A percentile compares a stretch with the other conserved stretches of the same genome.
Conservation (phyloP, 2,329 filamentous ascomycete species). For the Talaromyces amestolkiae region DNA sequence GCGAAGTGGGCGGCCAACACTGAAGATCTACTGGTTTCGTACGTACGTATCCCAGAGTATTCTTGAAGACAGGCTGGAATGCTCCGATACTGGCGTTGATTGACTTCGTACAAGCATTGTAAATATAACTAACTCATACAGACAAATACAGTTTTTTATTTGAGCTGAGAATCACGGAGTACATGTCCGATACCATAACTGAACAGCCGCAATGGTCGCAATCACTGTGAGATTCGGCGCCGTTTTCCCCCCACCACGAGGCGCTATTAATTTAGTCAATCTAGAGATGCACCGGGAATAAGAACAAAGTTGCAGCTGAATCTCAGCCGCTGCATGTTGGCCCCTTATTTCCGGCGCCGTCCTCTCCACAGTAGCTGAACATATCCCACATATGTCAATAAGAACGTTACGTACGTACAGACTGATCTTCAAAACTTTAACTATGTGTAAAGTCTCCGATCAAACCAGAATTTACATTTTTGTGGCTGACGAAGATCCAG, state of each 20-base stretch:
- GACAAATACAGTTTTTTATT: neutral
- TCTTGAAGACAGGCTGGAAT: neutral
- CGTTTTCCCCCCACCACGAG: neutral
- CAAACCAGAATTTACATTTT: neutral
- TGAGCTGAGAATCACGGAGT: neutral
- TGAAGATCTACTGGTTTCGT: neutral
- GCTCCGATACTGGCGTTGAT: neutral
- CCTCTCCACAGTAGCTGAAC: too few relatives aligned
- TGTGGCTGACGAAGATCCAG: neutral
- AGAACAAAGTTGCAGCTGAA: constrained; percentile 2
- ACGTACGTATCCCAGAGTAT: neutral
- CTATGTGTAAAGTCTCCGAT: neutral
- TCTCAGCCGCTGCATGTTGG: neutral
- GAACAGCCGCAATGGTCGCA: neutral
- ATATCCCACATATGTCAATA: neutral
- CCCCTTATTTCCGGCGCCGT: neutral
- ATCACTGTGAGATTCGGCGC: neutral
- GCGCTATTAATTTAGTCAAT: neutral
- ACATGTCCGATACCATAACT: neutral
- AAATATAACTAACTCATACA: neutral
- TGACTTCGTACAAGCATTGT: neutral
- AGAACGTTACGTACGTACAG: neutral
- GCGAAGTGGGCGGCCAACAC: neutral
- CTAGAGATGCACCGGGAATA: neutral
- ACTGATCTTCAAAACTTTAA: neutral